phyloP scores from a whole-genome alignment of 2,329 filamentous ascomycete genomes.

The Trichoderma sp. region DNA sequence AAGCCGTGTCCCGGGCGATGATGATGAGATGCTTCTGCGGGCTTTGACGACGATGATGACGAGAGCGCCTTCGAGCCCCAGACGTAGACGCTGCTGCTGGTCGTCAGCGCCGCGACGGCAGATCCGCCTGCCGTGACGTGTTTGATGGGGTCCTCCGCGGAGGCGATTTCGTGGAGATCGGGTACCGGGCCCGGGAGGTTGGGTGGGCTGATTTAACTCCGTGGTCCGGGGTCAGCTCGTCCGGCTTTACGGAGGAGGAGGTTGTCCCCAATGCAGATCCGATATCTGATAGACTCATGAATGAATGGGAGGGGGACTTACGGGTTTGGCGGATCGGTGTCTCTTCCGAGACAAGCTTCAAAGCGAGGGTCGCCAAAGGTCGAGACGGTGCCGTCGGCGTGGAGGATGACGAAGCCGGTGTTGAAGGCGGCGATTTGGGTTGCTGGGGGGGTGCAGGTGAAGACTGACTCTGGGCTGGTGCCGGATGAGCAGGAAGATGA shows the following conservation, averaged over 20 bases:
- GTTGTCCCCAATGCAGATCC: neutral
- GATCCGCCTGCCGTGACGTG: slow-evolving; percentile 62
- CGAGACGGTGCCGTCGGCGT: slow-evolving; percentile 49
- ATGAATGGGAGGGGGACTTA: slow-evolving; percentile 33
- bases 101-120: slow-evolving; percentile 59
- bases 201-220: slow-evolving; percentile 45
- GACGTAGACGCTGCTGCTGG: slow-evolving; percentile 59
- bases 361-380: slow-evolving; percentile 64
- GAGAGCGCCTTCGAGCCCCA: slow-evolving; percentile 54
- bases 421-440: slow-evolving; percentile 52
- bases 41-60: neutral
- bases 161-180: slow-evolving; percentile 52
- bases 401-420: slow-evolving; percentile 53
- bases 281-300: neutral
- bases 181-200: slow-evolving; percentile 49
- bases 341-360: slow-evolving; percentile 57
- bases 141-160: slow-evolving; percentile 49
- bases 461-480: slow-evolving; percentile 27
- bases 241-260: no score
- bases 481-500: slow-evolving; percentile 30
- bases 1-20: slow-evolving; percentile 42
- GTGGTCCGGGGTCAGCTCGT: neutral
- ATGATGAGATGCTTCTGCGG: slow-evolving; percentile 28
- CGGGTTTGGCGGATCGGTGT: slow-evolving; percentile 42
- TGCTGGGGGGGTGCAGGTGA: slow-evolving; percentile 36